Evolutionary conservation across 2,329 filamentous ascomycete species (phyloP), one percentile per base, ranked within the genome.

Genomic region (Thielaviopsis musarum): DNA sequence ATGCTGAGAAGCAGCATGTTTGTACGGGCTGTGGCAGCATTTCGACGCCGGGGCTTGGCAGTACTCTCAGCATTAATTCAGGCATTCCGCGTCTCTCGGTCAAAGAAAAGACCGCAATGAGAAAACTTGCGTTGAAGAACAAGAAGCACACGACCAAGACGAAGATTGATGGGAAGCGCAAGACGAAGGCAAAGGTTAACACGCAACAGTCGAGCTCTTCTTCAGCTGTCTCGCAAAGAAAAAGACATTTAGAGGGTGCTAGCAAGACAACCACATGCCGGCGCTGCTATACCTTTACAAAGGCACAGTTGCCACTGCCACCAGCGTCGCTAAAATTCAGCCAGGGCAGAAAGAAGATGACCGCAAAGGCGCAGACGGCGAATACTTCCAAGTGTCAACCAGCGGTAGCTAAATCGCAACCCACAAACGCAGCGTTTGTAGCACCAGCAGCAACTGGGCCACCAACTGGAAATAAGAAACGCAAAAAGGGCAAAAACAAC

Each of bases 11-110:
- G 57, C 75, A 82, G 63, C 76, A 76, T 59, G 71, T 75, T 22
- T 85, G 83, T 67, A 74, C 71, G 54, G 75, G 75, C 57, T 86
- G 83, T 65, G 83, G 83, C n/a, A 75, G 78, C 62, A 80, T 85
- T 48, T 75, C 83, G 70, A 70, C 82, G 2, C 70, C 74, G 1
- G 80, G 81, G 0, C 73, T 74, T 10, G 71, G 70, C 2, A 75
- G 26, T 61, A 67, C 1, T 59, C 57, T 49, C n/a, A 1, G 5
- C 38, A 45, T 45, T 7, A n/a, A 45, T 45, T 45, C 38, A 15
- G 38, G 38, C 17, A n/a, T 45, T 45, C 38, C 38, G 2, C 38
- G 17, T 45, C 15, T 45, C 5, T 2, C 38, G 6, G 38, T n/a
- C 38, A 45, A 45, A 13, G 15, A 45, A 45, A 45, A 45, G 17